Base-by-base conservation (phyloP, 192 early-diverging fungal genomes). In the Umbelopsis sp. region DNA sequence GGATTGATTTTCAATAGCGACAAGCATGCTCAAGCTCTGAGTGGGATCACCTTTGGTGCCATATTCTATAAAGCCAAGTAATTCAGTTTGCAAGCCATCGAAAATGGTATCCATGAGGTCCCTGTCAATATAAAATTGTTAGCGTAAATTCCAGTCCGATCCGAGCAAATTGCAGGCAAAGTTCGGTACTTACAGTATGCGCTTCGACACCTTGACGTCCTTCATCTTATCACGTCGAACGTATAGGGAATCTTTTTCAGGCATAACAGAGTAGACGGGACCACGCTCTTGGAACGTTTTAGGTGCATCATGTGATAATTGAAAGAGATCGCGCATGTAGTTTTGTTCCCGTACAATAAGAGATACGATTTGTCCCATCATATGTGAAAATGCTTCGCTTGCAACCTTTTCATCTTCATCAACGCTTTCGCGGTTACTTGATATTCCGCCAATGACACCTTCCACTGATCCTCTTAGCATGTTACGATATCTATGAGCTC, bases 301-400 rank as follows among this genome's bases (percentile, higher is more conserved):
- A 65, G 75, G 83, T 68, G 76, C 81, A 67, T 50, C 81, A 20
- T 74, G 83, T 54, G 78, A 81, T 73, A 87, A 75, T 75, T 91
- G 86, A 65, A 99, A 98, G 32, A 96, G 80, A 70, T 97, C 95
- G 20, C 88, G 86, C 51, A 97, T 86, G 72, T 94, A 96, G 80
- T 97, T 98, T 80, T 98, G 95, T 79, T 96, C 96, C 2, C 92
- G 82, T 12, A 93, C 84, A 14, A 97, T 88, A 16, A 89, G 76
- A 25, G 87, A 74, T 11, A 90, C 81, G 22, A 95, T 80, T 34
- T 88, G 83, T 8, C 74, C 67, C 20, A 94, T 79, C 36, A 88
- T 81, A 49, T 92, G 84, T 1, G 87, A 78, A 47, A 94, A 84
- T 8, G 86, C 86, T 78, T 80, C 67, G 2, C 74, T 71, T 0